These are phyloP conservation scores for Phytophthora boehmeriae DNA, from an alignment of 352 stramenopile species.

Conservation along the genomic window DNA sequence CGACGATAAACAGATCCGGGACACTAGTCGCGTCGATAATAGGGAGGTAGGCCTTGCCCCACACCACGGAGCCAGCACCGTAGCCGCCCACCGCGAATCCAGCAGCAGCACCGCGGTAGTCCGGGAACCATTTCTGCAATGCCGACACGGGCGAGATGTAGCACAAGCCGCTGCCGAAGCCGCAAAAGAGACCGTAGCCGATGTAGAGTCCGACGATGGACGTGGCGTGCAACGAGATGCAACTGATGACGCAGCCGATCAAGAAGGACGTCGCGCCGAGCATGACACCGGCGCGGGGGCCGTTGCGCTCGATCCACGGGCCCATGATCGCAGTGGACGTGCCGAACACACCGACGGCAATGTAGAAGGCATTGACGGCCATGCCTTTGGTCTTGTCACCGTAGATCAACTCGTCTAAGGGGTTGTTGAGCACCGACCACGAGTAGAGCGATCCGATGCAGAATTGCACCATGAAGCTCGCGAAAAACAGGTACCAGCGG, in stretches of 20 bases:
- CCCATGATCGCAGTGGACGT: conserved; percentile 67
- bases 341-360: conserved; percentile 64
- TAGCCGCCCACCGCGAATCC: conserved; percentile 73
- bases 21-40: conserved; percentile 57
- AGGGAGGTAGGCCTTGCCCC: conserved; percentile 67
- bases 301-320: conserved; percentile 70
- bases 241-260: conserved; percentile 51
- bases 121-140: conserved; percentile 82
- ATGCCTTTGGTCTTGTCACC: conserved; percentile 50
- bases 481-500: conserved; percentile 69
- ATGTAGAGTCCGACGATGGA: conserved; percentile 61
- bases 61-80: conserved; percentile 66
- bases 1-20: conserved; percentile 51
- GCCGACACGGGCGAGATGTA: conserved; percentile 81
- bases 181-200: conserved; percentile 69
- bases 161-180: conserved; percentile 69
- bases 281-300: conserved; percentile 52
- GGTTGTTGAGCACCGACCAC: conserved; percentile 80
- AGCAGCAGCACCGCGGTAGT: conserved; percentile 70
- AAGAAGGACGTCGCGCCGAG: conserved; percentile 60
- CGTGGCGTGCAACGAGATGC: conserved; percentile 55
- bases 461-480: conserved; percentile 69
- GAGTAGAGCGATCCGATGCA: conserved; percentile 79
- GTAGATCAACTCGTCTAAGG: conserved; percentile 63
- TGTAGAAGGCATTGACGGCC: conserved; percentile 81